phyloP scores from a whole-genome alignment of 495 filamentous ascomycete genomes.

The Xanthoparmelia taractica region DNA sequence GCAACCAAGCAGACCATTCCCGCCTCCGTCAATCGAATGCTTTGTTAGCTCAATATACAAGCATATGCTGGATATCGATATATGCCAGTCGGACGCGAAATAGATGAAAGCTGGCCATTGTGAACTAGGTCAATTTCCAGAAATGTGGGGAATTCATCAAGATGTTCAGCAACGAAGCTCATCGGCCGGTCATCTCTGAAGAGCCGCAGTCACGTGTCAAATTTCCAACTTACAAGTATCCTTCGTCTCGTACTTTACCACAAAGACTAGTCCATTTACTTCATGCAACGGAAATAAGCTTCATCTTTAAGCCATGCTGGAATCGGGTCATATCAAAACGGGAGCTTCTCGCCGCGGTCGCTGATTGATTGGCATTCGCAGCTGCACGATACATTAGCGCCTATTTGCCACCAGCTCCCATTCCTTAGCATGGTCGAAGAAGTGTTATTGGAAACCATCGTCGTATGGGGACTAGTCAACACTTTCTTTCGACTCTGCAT shows the following conservation, averaged over 20 bases:
- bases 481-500: too few relatives aligned
- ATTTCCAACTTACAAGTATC: neutral
- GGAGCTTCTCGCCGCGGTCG: neutral
- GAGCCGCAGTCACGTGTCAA: neutral
- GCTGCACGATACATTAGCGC: neutral
- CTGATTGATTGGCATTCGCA: neutral
- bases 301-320: neutral
- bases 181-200: neutral
- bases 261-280: neutral
- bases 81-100: too few relatives aligned
- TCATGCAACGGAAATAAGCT: neutral
- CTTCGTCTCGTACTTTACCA: too few relatives aligned
- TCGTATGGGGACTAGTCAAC: too few relatives aligned
- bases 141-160: neutral
- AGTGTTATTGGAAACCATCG: too few relatives aligned
- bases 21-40: neutral
- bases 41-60: too few relatives aligned
- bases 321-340: neutral
- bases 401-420: neutral
- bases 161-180: neutral
- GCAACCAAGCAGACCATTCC: neutral
- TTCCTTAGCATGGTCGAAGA: neutral
- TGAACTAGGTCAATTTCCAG: too few relatives aligned
- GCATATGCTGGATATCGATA: too few relatives aligned
- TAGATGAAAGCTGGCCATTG: too few relatives aligned